Evolutionary conservation across 139 green algal genomes (phyloP).

Genomic region (Dunaliella sp.): DNA sequence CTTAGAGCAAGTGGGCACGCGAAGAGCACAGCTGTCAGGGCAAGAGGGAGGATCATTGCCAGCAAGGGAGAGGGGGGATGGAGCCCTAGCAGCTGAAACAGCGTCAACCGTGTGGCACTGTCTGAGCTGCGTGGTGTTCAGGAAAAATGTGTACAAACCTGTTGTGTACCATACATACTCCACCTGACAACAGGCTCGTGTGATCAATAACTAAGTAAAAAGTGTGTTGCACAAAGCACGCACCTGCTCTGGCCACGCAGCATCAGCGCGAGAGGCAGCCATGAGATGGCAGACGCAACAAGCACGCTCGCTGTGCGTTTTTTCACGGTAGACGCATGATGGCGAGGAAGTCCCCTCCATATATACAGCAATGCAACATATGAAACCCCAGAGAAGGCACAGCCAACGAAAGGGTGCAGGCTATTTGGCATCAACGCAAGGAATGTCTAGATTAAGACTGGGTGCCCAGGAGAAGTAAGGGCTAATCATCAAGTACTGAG

Average conservation of each 20-base stretch:
- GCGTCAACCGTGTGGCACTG: background rate
- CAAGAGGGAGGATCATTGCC: conserved; percentile 29
- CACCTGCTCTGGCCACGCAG: background rate
- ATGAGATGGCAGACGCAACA: background rate
- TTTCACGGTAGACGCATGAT: conserved; percentile 48
- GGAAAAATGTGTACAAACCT: background rate
- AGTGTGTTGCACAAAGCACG: background rate
- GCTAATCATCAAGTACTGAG: too few relatives aligned
- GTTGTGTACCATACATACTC: too few relatives aligned
- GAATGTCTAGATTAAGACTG: too few relatives aligned
- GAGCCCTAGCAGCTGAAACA: conserved; percentile 45
- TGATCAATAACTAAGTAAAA: background rate
- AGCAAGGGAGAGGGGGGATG: conserved; percentile 8
- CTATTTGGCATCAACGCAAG: too few relatives aligned
- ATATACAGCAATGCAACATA: conserved; percentile 54
- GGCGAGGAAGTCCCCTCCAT: conserved; percentile 13
- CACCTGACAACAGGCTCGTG: too few relatives aligned
- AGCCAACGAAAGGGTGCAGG: too few relatives aligned
- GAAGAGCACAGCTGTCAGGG: conserved; percentile 50
- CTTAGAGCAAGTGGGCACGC: conserved; percentile 35
- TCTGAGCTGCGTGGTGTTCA: background rate
- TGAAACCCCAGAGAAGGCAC: conserved; percentile 10
- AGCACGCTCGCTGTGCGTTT: conserved; percentile 7
- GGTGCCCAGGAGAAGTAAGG: too few relatives aligned
- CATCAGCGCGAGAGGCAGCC: background rate